Percentiles rank a stretch among this genome's conserved stretches.
Evolutionary conservation across 164 flowering plant genomes (phyloP).

Genomic region (Umbellularia californica): DNA sequence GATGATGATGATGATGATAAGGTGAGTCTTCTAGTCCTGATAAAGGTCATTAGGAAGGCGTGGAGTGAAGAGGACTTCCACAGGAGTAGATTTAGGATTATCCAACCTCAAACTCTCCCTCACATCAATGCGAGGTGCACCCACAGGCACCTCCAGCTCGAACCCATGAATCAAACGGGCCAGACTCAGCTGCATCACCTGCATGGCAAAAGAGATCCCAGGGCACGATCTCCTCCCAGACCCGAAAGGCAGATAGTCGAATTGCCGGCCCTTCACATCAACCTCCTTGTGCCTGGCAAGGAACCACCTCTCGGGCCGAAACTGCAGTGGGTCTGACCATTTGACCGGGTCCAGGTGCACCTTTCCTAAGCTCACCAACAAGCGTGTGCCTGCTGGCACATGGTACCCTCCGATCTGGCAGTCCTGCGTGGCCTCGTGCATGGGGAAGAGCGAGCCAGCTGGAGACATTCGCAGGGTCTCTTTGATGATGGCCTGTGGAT

Average conservation of each 20-base stretch:
- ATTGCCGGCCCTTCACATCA: too few species aligned
- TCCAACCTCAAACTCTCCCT: background rate
- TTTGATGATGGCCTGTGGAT: background rate
- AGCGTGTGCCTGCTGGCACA: constrained; percentile 3
- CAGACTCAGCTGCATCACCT: background rate
- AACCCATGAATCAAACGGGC: background rate
- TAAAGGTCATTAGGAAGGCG: background rate
- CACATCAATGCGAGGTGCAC: background rate
- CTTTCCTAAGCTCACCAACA: background rate
- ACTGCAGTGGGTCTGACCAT: too few species aligned
- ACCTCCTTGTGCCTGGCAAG: too few species aligned
- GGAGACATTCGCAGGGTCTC: constrained; percentile 1
- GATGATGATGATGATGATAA: background rate
- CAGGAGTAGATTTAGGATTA: background rate
- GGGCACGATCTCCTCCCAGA: background rate
- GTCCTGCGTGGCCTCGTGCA: constrained; percentile 6
- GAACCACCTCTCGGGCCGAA: too few species aligned
- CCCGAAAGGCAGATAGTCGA: background rate
- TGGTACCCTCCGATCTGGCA: constrained; percentile 5
- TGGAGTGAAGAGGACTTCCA: background rate
- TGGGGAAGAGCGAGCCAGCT: background rate
- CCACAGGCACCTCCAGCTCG: background rate
- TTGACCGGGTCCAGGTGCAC: too few species aligned
- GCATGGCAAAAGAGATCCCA: background rate
- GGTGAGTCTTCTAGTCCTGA: background rate